Conservation (phyloP, 2,329 filamentous ascomycete species). For the Curvularia verruculosa region DNA sequence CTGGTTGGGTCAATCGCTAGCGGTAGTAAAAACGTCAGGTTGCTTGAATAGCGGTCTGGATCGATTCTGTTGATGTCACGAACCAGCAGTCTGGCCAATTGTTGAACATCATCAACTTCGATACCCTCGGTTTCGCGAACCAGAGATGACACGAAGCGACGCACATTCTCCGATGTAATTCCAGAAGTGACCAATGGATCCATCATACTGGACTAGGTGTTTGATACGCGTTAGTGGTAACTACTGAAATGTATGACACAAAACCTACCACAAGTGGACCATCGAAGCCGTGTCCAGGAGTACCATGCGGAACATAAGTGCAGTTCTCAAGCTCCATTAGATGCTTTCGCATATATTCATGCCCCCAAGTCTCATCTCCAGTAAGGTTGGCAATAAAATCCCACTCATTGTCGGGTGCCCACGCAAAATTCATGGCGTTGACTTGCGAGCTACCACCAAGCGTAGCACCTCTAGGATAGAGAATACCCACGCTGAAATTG, state of each 20-base stretch:
- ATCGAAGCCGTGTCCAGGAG: conserved; percentile 60
- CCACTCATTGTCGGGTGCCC: conserved; percentile 65
- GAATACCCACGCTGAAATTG: background rate
- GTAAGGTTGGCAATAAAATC: conserved; percentile 63
- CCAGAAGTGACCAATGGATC: background rate
- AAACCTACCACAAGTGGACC: conserved; percentile 56
- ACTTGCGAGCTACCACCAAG: conserved; percentile 1
- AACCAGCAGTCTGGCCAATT: background rate
- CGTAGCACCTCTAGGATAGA: background rate
- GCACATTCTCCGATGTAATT: background rate
- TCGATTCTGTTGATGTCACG: conserved; percentile 1
- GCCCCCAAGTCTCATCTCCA: conserved; percentile 63
- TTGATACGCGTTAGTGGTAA: background rate
- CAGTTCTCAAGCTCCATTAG: conserved; percentile 61
- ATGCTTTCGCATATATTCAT: conserved; percentile 60
- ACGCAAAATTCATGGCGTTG: conserved; percentile 18
- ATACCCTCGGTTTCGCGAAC: conserved; percentile 1
- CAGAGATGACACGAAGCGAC: background rate
- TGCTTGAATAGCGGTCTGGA: background rate
- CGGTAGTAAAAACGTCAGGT: background rate
- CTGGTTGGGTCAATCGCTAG: background rate
- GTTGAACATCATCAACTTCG: background rate
- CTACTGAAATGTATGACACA: background rate
- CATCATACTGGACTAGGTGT: conserved; percentile 13
- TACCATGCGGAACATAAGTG: conserved; percentile 54